Evolutionary conservation across 202 grass and related monocot genomes (phyloP).

Genomic region (Eragrostis tef): DNA sequence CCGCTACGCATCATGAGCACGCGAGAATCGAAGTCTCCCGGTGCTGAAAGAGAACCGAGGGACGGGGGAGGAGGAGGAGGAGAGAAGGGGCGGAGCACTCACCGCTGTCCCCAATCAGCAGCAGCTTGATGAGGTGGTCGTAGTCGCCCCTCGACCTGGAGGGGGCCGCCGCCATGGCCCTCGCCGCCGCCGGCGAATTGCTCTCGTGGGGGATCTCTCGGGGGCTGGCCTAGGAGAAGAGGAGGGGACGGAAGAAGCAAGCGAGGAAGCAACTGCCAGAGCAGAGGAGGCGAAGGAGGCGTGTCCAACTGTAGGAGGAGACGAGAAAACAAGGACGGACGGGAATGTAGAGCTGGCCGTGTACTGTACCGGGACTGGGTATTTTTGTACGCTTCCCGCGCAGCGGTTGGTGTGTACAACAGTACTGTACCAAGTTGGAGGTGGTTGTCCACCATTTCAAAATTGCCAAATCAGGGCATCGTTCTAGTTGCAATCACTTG

Average conservation of each 20-base stretch:
- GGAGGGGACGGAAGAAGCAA: slow-evolving; percentile 2
- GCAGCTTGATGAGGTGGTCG: slow-evolving; percentile 80
- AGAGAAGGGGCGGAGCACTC: background rate
- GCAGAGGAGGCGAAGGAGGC: background rate
- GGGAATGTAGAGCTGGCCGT: slow-evolving; percentile 2
- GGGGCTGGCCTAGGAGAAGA: background rate
- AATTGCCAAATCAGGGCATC: background rate
- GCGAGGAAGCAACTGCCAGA: background rate
- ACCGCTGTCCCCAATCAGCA: slow-evolving; percentile 82
- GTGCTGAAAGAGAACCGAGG: background rate
- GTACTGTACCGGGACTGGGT: background rate
- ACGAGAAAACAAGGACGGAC: background rate
- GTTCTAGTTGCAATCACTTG: background rate
- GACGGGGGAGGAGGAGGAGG: background rate
- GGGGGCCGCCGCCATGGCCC: slow-evolving; percentile 51
- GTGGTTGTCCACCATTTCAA: background rate
- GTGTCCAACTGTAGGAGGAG: slow-evolving; percentile 51
- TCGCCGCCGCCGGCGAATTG: background rate
- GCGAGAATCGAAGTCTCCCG: background rate
- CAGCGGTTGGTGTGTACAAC: background rate
- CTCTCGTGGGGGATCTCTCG: background rate
- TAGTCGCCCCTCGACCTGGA: slow-evolving; percentile 66
- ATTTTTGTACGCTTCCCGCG: slow-evolving; percentile 17
- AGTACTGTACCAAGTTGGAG: background rate
- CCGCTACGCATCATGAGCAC: background rate